Conservation (phyloP, 2,329 filamentous ascomycete species). For the Lecanosticta acicola region DNA sequence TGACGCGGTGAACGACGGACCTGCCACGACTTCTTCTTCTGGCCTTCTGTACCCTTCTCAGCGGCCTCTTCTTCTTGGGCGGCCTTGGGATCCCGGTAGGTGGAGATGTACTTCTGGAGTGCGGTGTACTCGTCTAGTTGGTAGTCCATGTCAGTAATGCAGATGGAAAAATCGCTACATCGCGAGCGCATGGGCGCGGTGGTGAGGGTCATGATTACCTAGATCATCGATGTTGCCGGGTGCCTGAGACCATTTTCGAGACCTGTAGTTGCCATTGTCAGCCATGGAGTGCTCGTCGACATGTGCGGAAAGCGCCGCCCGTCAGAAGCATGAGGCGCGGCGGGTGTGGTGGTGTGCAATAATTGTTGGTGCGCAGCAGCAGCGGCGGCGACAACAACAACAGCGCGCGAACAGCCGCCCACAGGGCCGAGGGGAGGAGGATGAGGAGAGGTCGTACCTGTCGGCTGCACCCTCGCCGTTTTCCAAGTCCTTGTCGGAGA, state of each 20-base stretch:
- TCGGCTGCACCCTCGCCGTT: constrained; percentile 28
- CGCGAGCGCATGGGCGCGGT: background rate
- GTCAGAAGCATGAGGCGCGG: background rate
- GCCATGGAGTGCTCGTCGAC: constrained; percentile 10
- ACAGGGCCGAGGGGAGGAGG: background rate
- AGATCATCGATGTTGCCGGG: constrained; percentile 40
- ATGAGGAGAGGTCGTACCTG: constrained; percentile 12
- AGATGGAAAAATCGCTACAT: background rate
- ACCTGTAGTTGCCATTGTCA: constrained; percentile 17
- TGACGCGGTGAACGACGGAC: constrained; percentile 15
- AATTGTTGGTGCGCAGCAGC: constrained; percentile 1
- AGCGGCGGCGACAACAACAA: constrained; percentile 5
- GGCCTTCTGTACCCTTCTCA: constrained; percentile 35
- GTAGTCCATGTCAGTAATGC: constrained; percentile 18
- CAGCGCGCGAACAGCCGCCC: background rate
- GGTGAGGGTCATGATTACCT: constrained; percentile 22
- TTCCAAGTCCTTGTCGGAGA: constrained; percentile 37
- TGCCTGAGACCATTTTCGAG: constrained; percentile 37
- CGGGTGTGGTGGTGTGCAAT: constrained; percentile 1
- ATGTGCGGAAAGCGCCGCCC: constrained; percentile 1
- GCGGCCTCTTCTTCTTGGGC: constrained; percentile 39
- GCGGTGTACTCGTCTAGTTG: constrained; percentile 58
- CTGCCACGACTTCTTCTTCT: constrained; percentile 53
- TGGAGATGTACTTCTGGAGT: constrained; percentile 62
- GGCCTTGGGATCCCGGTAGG: constrained; percentile 57